phyloP scores from a whole-genome alignment of 352 stramenopile species.

The Pythium coloratum region DNA sequence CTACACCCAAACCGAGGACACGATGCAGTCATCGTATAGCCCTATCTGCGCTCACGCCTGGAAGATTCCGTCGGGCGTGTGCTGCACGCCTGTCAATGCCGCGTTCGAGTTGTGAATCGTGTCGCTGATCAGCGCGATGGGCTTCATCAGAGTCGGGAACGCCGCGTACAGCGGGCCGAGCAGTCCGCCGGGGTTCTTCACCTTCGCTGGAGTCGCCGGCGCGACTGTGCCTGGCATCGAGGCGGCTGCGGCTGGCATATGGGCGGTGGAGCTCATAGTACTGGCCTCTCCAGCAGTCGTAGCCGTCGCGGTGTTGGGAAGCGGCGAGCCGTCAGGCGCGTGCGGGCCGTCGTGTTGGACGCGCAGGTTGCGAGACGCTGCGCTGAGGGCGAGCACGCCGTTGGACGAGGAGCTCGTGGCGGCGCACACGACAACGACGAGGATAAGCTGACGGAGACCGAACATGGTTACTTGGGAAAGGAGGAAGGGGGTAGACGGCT shows the following conservation, averaged over 20 bases:
- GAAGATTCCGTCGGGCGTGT: constrained; percentile 23
- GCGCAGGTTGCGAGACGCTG: background rate
- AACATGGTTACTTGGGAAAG: background rate
- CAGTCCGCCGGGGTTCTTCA: constrained; percentile 12
- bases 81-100: constrained; percentile 18
- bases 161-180: constrained; percentile 14
- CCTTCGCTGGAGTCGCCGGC: background rate
- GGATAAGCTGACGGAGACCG: background rate
- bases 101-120: constrained; percentile 21
- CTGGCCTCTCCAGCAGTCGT: too few relatives aligned
- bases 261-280: background rate
- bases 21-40: background rate
- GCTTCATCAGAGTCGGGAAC: constrained; percentile 13
- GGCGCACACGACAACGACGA: background rate
- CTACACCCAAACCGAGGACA: background rate
- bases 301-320: background rate
- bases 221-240: background rate
- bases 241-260: background rate
- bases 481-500: background rate
- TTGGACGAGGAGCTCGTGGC: background rate
- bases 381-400: background rate
- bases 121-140: constrained; percentile 16
- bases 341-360: background rate
- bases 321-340: background rate
- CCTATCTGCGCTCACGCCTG: constrained; percentile 4